These are phyloP conservation scores for Epichloe aotearoae DNA, from an alignment of 2,329 filamentous ascomycete species.

Conservation along the genomic window DNA sequence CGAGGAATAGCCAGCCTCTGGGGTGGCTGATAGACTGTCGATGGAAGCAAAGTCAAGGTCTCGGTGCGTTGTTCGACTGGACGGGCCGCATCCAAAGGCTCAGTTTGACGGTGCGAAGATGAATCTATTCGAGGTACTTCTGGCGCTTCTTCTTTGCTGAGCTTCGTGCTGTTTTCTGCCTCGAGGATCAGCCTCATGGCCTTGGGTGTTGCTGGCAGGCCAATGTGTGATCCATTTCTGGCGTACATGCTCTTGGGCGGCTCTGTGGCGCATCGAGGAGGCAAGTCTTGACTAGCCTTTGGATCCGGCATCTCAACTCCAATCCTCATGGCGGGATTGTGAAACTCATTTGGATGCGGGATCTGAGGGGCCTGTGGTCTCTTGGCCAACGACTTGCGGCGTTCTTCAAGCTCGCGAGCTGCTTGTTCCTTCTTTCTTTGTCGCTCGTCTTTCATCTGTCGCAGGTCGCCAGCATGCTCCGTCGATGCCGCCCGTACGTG, in stretches of 20 bases:
- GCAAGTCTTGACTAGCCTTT: constrained; percentile 29
- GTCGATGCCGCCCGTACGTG: constrained; percentile 27
- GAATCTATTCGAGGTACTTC: constrained; percentile 40
- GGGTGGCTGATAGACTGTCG: constrained; percentile 47
- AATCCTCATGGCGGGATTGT: constrained; percentile 13
- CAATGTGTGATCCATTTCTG: constrained; percentile 42
- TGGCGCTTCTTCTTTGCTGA: constrained; percentile 29
- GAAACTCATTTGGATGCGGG: constrained; percentile 52
- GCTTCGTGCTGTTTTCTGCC: constrained; percentile 33
- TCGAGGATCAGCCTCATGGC: constrained; percentile 76
- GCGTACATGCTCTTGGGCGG: constrained; percentile 41
- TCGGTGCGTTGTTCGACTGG: constrained; percentile 17
- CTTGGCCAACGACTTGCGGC: constrained; percentile 69
- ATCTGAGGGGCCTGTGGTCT: constrained; percentile 70
- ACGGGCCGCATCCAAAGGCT: constrained; percentile 26
- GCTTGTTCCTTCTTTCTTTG: constrained; percentile 59
- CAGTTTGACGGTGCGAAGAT: constrained; percentile 29
- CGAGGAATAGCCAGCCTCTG: constrained; percentile 35
- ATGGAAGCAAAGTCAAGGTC: constrained; percentile 38
- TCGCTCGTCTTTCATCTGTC: constrained; percentile 44
- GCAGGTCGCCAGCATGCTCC: constrained; percentile 40
- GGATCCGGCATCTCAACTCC: constrained; percentile 31
- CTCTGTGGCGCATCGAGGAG: constrained; percentile 52
- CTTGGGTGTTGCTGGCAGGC: constrained; percentile 80
- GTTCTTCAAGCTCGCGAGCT: constrained; percentile 77